phyloP scores from a whole-genome alignment of 352 stramenopile genomes.

The Phytopythium montanum region DNA sequence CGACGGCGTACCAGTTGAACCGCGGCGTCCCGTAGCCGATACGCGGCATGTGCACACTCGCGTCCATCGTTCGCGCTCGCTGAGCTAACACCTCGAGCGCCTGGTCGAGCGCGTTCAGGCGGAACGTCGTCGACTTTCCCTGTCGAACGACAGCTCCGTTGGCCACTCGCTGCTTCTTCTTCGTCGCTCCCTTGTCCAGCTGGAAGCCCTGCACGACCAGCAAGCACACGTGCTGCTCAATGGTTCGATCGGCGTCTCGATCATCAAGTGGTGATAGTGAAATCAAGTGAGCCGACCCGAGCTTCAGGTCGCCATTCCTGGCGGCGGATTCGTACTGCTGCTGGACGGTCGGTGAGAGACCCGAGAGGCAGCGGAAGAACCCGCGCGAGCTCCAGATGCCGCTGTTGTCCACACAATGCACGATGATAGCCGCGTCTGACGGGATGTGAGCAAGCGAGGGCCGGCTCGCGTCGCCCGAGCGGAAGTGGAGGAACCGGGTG shows the following conservation, averaged over 20 bases:
- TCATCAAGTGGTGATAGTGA: slow-evolving; percentile 20
- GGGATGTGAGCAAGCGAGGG: slow-evolving; percentile 21
- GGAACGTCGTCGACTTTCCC: slow-evolving; percentile 64
- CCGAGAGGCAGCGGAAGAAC: slow-evolving; percentile 66
- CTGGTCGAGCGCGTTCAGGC: slow-evolving; percentile 56
- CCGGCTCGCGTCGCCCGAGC: slow-evolving; percentile 54
- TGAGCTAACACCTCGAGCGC: slow-evolving; percentile 37
- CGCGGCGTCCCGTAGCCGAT: slow-evolving; percentile 72
- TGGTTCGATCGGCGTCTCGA: background rate
- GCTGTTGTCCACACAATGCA: slow-evolving; percentile 78
- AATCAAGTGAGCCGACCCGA: slow-evolving; percentile 70
- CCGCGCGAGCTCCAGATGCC: slow-evolving; percentile 65
- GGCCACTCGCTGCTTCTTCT: slow-evolving; percentile 50
- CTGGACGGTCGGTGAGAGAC: slow-evolving; percentile 45
- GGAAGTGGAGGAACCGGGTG: slow-evolving; percentile 35
- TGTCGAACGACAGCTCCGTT: slow-evolving; percentile 31
- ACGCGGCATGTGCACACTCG: slow-evolving; percentile 70
- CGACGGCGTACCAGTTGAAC: slow-evolving; percentile 84
- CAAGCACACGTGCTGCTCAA: slow-evolving; percentile 53
- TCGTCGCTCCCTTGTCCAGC: slow-evolving; percentile 23
- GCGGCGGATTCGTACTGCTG: slow-evolving; percentile 59
- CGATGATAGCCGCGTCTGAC: slow-evolving; percentile 35
- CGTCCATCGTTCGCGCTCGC: slow-evolving; percentile 27
- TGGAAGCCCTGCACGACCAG: slow-evolving; percentile 69
- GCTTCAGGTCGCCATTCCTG: slow-evolving; percentile 60